Base-by-base conservation (phyloP, 768 basidiomycete genomes). In the Leccinum ochraceum region DNA sequence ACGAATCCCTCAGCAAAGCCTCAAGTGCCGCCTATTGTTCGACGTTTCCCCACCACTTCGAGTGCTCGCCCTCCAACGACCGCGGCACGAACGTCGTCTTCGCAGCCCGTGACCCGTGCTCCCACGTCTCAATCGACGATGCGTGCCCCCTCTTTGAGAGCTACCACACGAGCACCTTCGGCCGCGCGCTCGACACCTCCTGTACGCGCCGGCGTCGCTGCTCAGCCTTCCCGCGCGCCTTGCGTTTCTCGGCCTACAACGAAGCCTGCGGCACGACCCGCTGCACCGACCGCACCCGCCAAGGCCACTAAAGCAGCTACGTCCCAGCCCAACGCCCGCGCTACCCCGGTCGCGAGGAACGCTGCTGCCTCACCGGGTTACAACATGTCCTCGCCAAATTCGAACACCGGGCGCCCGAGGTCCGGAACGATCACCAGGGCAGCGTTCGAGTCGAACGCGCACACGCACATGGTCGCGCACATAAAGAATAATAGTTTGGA, bases 351-450 rank as follows among this genome's bases (percentile, higher is more conserved):
- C 2, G 8, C 58, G 13, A 46, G 44, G 44, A 46, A 46, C 44
- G 11, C 7, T 3, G 11, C 20, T 46, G 44, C 44, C n/a, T 46
- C 44, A 20, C n/a, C 9, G n/a, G 17, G 42, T n/a, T 42, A 4
- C 42, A n/a, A n/a, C 9, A n/a, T 4, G n/a, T 42, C n/a, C n/a
- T 46, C 20, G 44, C 20, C 44, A 11, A 46, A 20, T 9, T 8
- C 52, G 3, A 54, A 24, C 24, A 50, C 54, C 2, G 20, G 49
- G 7, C 66, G 70, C 6, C 64, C 68, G 5, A 65, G 70, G 39
- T 65, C 68, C 4, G 68, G 69, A 8, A 73, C 71, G 46, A 71
- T 69, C 32, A 68, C 66, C 48, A 69, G 58, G 28, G 68, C 52
- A 3, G 66, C 52, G n/a, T 68, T 69, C 36, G 66, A 67, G 46